phyloP scores from a whole-genome alignment of 352 stramenopile species.

The Globisporangium polare region DNA sequence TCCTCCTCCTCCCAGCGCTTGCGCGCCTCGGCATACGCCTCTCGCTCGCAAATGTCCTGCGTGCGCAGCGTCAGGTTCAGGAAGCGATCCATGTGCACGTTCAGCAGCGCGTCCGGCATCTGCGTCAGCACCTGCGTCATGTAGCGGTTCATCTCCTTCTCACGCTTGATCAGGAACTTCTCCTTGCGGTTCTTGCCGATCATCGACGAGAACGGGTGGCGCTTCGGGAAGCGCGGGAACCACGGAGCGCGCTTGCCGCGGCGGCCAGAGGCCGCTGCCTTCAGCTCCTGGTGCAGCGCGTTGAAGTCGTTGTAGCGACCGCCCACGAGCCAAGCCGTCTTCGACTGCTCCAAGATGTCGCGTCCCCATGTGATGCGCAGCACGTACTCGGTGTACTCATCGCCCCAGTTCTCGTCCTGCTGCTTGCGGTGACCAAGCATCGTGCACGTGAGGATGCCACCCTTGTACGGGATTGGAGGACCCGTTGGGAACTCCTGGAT shows the following conservation, averaged over 20 bases:
- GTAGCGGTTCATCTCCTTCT: conserved; percentile 91
- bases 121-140: conserved; percentile 89
- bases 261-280: conserved; percentile 75
- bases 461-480: conserved; percentile 88
- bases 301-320: conserved; percentile 91
- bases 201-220: conserved; percentile 88
- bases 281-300: conserved; percentile 85
- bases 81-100: conserved; percentile 89
- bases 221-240: conserved; percentile 89
- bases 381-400: conserved; percentile 90
- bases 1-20: conserved; percentile 89
- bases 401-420: conserved; percentile 88
- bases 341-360: conserved; percentile 86
- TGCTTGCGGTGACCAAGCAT: conserved; percentile 87
- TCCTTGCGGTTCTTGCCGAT: conserved; percentile 90
- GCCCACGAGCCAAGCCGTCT: conserved; percentile 86
- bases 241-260: conserved; percentile 84
- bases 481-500: conserved; percentile 89
- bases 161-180: conserved; percentile 89
- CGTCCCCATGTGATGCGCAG: conserved; percentile 84
- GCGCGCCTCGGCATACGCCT: conserved; percentile 82
- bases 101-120: conserved; percentile 85
- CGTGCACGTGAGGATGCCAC: conserved; percentile 85
- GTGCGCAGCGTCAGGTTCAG: conserved; percentile 86
- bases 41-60: conserved; percentile 83